Evolutionary conservation across 208 protist species (phyloP).

Genomic region (Trypanosomatidae sp.): DNA sequence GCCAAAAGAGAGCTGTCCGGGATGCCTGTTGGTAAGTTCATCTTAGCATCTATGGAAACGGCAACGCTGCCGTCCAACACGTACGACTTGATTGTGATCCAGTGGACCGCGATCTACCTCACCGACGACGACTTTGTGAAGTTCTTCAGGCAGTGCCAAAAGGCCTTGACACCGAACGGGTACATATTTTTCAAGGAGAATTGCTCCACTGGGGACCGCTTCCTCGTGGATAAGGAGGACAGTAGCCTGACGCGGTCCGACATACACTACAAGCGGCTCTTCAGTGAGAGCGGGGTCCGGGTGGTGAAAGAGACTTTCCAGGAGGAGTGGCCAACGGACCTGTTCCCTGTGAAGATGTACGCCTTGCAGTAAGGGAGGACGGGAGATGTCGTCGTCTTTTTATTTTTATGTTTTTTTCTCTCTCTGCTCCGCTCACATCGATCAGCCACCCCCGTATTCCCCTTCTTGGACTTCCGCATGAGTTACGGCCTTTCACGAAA

Average conservation of each 20-base stretch:
- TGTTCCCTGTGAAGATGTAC: slow-evolving; percentile 92
- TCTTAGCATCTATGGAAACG: slow-evolving; percentile 82
- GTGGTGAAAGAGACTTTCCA: slow-evolving; percentile 73
- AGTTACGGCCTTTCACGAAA: neutral
- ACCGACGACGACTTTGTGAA: slow-evolving; percentile 91
- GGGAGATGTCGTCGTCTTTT: slow-evolving; percentile 1
- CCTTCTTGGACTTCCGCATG: neutral
- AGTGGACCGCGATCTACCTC: slow-evolving; percentile 94
- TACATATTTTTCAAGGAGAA: slow-evolving; percentile 95
- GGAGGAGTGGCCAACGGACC: slow-evolving; percentile 69
- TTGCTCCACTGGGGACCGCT: slow-evolving; percentile 41
- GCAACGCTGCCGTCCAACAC: slow-evolving; percentile 47
- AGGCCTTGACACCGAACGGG: slow-evolving; percentile 69
- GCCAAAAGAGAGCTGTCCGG: slow-evolving; percentile 82
- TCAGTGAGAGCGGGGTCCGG: slow-evolving; percentile 59
- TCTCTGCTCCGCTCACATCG: slow-evolving; percentile 3
- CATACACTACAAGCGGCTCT: slow-evolving; percentile 84
- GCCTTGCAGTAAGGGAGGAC: slow-evolving; percentile 53
- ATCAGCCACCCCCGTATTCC: neutral
- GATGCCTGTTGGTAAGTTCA: slow-evolving; percentile 70
- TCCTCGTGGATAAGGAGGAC: slow-evolving; percentile 89
- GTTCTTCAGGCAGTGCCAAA: slow-evolving; percentile 79
- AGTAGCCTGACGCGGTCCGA: slow-evolving; percentile 89
- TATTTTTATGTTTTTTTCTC: neutral
- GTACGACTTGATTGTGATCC: slow-evolving; percentile 92